Conservation (phyloP, 768 basidiomycete species). For the Neoboletus subvelutipes region DNA sequence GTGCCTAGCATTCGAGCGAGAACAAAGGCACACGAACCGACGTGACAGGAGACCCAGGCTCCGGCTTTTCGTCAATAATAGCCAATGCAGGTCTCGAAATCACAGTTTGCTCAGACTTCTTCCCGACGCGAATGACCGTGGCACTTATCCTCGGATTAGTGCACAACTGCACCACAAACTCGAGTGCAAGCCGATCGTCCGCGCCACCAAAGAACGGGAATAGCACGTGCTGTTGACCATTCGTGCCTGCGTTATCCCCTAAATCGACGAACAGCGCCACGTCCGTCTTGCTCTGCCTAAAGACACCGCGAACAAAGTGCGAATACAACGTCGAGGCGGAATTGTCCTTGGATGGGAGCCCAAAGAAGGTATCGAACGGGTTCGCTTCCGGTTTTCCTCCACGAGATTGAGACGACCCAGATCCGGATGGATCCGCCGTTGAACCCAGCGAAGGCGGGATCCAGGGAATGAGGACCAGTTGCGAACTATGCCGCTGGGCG, state of each 20-base stretch:
- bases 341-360: slow-evolving; percentile 47
- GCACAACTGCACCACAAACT: slow-evolving; percentile 80
- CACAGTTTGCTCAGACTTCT: slow-evolving; percentile 40
- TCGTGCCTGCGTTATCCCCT: slow-evolving; percentile 34
- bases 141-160: slow-evolving; percentile 60
- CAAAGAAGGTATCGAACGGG: slow-evolving; percentile 82
- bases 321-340: slow-evolving; percentile 63
- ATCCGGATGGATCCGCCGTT: slow-evolving; percentile 30
- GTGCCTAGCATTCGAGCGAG: background rate
- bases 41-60: slow-evolving; percentile 5
- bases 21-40: slow-evolving; percentile 11
- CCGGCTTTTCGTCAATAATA: slow-evolving; percentile 56
- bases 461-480: slow-evolving; percentile 90
- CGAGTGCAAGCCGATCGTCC: slow-evolving; percentile 85
- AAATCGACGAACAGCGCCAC: slow-evolving; percentile 87
- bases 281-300: slow-evolving; percentile 67
- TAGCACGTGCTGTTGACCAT: slow-evolving; percentile 59
- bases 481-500: slow-evolving; percentile 52
- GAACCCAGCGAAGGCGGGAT: slow-evolving; percentile 42
- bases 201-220: slow-evolving; percentile 93
- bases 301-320: slow-evolving; percentile 83
- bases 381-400: slow-evolving; percentile 37
- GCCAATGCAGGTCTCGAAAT: slow-evolving; percentile 50
- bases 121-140: slow-evolving; percentile 66
- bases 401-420: slow-evolving; percentile 12